Base-by-base conservation (phyloP, 208 protist species). In the Zelonia costaricensis region DNA sequence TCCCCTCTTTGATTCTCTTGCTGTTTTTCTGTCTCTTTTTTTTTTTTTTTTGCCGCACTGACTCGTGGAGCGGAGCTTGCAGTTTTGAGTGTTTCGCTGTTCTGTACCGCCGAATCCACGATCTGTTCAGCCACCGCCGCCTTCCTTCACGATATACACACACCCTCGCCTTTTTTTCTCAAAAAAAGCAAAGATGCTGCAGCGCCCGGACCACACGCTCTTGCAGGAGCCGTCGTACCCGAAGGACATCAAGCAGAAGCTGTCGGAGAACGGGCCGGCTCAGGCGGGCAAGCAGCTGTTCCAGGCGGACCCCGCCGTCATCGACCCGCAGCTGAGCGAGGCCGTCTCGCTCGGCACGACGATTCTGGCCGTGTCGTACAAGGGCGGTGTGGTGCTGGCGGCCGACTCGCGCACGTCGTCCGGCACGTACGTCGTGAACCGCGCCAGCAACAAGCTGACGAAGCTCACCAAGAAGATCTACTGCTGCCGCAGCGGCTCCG, bases 381-480 rank as follows among this genome's bases (percentile, higher is more conserved):
- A 98, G 27, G 98, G 84, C 36, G 98, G 98, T 52, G 98, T 99
- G 4, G 79, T 99, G 28, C 75, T 99, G 33, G 98, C 96, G 16
- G 98, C 98, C 8, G 98, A 99, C 76, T 98, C 96, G 15, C 93
- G 98, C 47, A 99, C 98, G 5, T 98, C 98, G 7, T 96, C 92
- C 22, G 97, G 98, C 35, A 76, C 91, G 6, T 99, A 99, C 77
- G 94, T 99, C 22, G 97, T 98, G 18, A 99, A 99, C 73, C 79
- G 98, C 52, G 88, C 95, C 9, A 97, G 93, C 44, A 98, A 99
- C 76, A 99, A 99, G 88, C 84, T 99, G 45, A 99, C 98, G 4
- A 93, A 89, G 51, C 71, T 99, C 27, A 86, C 93, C 10, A 96
- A 99, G 56, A 90, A 91, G 42, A 98, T 99, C 48, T 99, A 97